These are phyloP conservation scores for Gossypium ekmanianum DNA, from an alignment of 345 rosid genomes.

Conservation along the genomic window DNA sequence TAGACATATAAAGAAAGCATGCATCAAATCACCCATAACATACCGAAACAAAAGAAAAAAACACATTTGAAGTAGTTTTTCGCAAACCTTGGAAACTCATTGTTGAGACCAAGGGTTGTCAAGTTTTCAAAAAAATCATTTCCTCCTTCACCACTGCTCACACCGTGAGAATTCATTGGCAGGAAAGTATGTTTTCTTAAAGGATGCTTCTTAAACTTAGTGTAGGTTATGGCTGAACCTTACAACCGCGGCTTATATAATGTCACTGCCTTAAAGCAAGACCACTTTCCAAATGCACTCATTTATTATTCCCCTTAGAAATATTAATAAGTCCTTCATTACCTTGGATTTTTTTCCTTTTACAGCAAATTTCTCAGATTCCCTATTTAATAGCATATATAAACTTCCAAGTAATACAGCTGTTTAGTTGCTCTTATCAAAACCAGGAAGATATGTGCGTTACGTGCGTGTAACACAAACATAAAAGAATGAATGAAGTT, in stretches of 20 bases:
- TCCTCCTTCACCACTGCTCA: neutral
- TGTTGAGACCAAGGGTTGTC: neutral
- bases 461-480: neutral
- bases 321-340: neutral
- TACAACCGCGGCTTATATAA: neutral
- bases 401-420: neutral
- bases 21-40: slow-evolving; percentile 1
- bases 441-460: neutral
- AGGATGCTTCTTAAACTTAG: neutral
- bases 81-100: neutral
- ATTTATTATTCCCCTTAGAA: neutral
- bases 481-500: neutral
- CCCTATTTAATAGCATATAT: neutral
- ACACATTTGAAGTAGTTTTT: neutral
- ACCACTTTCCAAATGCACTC: neutral
- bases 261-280: neutral
- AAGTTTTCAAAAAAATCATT: neutral
- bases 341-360: neutral
- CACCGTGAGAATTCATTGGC: neutral
- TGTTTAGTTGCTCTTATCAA: neutral
- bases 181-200: neutral
- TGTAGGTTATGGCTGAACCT: neutral
- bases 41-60: neutral
- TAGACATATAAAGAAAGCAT: neutral
- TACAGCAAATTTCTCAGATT: neutral